Conservation (phyloP, 441 rosid genomes). For the Syzygium syzygioides region DNA sequence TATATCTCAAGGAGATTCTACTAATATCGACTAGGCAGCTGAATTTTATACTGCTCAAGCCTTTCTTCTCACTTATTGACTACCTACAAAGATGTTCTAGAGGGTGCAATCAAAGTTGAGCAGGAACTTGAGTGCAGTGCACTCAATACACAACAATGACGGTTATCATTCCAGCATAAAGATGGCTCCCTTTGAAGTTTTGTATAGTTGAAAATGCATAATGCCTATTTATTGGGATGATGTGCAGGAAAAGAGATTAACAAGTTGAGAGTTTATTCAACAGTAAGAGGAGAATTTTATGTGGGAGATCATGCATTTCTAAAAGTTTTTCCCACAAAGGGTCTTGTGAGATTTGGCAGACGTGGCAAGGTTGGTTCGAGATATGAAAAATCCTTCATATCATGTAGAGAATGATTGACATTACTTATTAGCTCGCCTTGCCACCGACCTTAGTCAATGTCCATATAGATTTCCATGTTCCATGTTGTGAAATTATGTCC, state of each 20-base stretch:
- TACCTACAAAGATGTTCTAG: not conserved
- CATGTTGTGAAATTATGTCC: no score
- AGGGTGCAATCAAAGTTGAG: no score
- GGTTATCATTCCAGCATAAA: not conserved
- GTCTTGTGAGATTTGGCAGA: not conserved
- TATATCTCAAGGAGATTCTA: no score
- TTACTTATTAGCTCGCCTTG: not conserved
- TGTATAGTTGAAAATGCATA: not conserved
- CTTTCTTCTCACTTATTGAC: no score
- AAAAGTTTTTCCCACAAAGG: not conserved
- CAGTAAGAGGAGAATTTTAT: no score
- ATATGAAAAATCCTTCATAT: not conserved
- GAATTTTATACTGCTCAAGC: no score
- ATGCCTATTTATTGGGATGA: not conserved
- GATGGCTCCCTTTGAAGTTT: not conserved
- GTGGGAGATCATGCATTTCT: not conserved
- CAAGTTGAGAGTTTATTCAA: not conserved
- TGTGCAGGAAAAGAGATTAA: not conserved
- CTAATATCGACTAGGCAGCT: no score
- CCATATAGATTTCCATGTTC: no score
- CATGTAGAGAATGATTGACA: not conserved
- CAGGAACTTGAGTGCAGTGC: no score
- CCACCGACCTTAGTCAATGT: no score
- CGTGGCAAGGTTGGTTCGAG: not conserved
- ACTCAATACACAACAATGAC: not conserved